Evolutionary conservation across 345 rosid species (phyloP), one percentile per base, ranked within the genome.

Genomic region (Rhizophora apiculata): DNA sequence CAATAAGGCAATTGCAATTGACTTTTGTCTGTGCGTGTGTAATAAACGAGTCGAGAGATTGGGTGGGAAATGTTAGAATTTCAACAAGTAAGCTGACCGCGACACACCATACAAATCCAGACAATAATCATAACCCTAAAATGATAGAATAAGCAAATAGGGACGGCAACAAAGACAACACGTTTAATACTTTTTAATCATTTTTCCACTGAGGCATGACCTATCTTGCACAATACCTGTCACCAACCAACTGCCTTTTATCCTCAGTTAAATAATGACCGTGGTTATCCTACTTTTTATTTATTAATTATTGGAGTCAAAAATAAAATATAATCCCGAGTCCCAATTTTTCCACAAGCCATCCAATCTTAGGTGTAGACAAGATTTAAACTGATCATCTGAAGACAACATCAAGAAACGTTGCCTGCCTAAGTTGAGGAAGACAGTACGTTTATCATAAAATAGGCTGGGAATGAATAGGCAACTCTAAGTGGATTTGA

Each of bases 121-220:
- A 75, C 57, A 57, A 49, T 8, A 18, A 57, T 74, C 8, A 62
- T 43, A 18, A 64, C 22, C 60, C 56, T 60, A 29, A 30, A 60
- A 65, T 72, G 24, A 64, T 72, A 68, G 63, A 60, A 60, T 58
- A 72, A 19, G 36, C 4, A 22, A 39, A 60, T 43, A 43, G 34
- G 79, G 76, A 64, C 59, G 66, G 79, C 71, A 31, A 36, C 24
- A 31, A 4, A 49, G 49, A 70, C 55, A 48, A 49, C 52, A 71
- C 19, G 58, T 39, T 34, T 31, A 36, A 2, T 26, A 36, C 58
- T 37, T 56, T 72, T 70, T 57, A 58, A 63, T 68, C 63, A 65
- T 69, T 62, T 48, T 63, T 32, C 55, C 59, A 37, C 26, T n/a
- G n/a, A 56, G 71, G 72, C 56, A 39, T 74, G 79, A 68, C 76